Conservation (phyloP, 75 land plant species). For the Cupressus sempervirens region DNA sequence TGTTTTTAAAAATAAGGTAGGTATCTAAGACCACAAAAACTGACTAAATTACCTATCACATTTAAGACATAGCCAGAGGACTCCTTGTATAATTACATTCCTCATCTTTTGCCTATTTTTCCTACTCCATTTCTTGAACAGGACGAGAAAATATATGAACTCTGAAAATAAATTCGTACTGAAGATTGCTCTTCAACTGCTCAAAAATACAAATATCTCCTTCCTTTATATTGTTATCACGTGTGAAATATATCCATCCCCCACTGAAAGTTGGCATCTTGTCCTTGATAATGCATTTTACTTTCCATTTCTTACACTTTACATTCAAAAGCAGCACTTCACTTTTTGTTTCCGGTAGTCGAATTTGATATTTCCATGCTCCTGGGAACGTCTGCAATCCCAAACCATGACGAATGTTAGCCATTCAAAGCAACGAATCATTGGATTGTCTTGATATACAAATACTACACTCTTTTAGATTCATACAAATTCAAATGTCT, state of each 20-base stretch:
- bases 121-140: too few relatives aligned
- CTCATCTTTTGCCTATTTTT: too few relatives aligned
- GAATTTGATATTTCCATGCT: not conserved
- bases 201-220: constrained; percentile 21
- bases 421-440: too few relatives aligned
- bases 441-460: too few relatives aligned
- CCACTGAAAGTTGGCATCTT: not conserved
- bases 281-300: too few relatives aligned
- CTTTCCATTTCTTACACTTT: not conserved
- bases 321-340: not conserved
- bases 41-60: too few relatives aligned
- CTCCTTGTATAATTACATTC: too few relatives aligned
- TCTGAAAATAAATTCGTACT: not conserved
- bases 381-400: not conserved
- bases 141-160: constrained; percentile 4
- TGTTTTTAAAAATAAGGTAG: too few relatives aligned
- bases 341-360: not conserved
- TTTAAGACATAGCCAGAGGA: too few relatives aligned
- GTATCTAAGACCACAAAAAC: too few relatives aligned
- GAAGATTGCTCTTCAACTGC: not conserved
- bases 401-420: not conserved
- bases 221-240: constrained; percentile 15
- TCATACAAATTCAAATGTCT: too few relatives aligned
- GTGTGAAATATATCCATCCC: constrained; percentile 19
- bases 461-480: too few relatives aligned